These are phyloP conservation scores for Polychytrium aggregatum DNA, from an alignment of 192 early-diverging fungal species.

Conservation along the genomic window DNA sequence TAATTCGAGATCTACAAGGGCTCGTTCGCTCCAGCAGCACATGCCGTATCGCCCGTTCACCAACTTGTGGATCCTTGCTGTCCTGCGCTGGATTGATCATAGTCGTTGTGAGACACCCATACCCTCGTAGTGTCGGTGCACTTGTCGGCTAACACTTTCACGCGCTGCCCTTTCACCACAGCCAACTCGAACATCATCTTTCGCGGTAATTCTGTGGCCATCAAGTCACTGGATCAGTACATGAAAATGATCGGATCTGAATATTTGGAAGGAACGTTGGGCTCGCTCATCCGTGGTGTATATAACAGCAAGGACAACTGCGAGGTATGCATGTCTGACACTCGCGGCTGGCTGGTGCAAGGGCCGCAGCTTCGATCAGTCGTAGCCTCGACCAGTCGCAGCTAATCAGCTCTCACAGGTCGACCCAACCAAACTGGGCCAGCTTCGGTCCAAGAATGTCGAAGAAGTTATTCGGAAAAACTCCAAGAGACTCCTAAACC, in stretches of 20 bases:
- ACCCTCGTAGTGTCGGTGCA: too few relatives aligned
- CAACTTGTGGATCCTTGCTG: constrained; percentile 4
- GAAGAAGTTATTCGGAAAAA: neutral
- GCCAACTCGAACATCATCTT: constrained; percentile 48
- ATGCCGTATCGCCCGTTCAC: too few relatives aligned
- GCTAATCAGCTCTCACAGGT: neutral
- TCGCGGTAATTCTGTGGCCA: constrained; percentile 42
- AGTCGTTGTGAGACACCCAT: too few relatives aligned
- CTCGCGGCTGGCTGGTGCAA: constrained; percentile 2
- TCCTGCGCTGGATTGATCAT: constrained; percentile 9
- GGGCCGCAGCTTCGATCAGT: constrained; percentile 7
- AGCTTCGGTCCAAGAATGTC: too few relatives aligned
- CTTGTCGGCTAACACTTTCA: too few relatives aligned
- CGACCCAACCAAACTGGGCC: constrained; percentile 22
- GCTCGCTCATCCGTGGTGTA: constrained; percentile 6
- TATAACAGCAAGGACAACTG: constrained; percentile 11
- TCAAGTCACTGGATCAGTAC: constrained; percentile 44
- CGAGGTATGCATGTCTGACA: constrained; percentile 6
- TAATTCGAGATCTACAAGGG: too few relatives aligned
- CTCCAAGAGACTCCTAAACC: constrained; percentile 13
- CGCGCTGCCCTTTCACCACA: constrained; percentile 3
- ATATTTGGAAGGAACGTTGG: constrained; percentile 30
- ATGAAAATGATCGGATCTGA: constrained; percentile 38
- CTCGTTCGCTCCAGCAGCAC: too few relatives aligned
- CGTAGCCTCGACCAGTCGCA: neutral